Conservation (phyloP, 2,329 filamentous ascomycete genomes). For the Apiospora arundinis region DNA sequence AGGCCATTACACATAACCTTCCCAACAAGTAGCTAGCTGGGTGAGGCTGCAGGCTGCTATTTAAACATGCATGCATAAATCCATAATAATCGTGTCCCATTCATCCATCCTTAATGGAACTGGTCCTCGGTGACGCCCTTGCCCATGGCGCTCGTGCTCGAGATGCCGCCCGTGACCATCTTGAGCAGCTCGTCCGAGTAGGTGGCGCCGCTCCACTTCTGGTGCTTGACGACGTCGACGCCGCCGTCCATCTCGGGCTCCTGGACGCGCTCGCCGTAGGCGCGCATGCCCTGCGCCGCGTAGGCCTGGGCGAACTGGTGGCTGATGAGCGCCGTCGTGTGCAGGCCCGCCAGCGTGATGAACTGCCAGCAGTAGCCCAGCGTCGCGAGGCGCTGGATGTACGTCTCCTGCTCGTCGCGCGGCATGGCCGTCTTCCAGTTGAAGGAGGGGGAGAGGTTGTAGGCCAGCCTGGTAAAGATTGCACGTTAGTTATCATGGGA, state of each 20-base stretch:
- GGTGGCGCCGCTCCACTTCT: constrained; percentile 97
- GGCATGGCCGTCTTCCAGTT: constrained; percentile 99
- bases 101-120: constrained; percentile 64
- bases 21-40: neutral
- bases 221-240: constrained; percentile 96
- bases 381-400: constrained; percentile 84
- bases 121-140: constrained; percentile 98
- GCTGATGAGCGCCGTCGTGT: constrained; percentile 92
- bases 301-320: constrained; percentile 88
- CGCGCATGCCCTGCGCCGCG: constrained; percentile 85
- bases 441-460: constrained; percentile 98
- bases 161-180: constrained; percentile 95
- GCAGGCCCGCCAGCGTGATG: constrained; percentile 97
- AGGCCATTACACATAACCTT: neutral
- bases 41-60: neutral
- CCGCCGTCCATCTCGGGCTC: constrained; percentile 93
- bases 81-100: no score
- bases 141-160: constrained; percentile 93
- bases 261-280: constrained; percentile 96
- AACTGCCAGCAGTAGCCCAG: constrained; percentile 99
- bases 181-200: constrained; percentile 95
- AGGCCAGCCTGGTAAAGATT: constrained; percentile 71
- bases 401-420: constrained; percentile 91
- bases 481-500: neutral
- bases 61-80: neutral